Evolutionary conservation across 176 grass and related monocot genomes (phyloP), one percentile per base, ranked within the genome.

Genomic region (Oryza longistaminata): DNA sequence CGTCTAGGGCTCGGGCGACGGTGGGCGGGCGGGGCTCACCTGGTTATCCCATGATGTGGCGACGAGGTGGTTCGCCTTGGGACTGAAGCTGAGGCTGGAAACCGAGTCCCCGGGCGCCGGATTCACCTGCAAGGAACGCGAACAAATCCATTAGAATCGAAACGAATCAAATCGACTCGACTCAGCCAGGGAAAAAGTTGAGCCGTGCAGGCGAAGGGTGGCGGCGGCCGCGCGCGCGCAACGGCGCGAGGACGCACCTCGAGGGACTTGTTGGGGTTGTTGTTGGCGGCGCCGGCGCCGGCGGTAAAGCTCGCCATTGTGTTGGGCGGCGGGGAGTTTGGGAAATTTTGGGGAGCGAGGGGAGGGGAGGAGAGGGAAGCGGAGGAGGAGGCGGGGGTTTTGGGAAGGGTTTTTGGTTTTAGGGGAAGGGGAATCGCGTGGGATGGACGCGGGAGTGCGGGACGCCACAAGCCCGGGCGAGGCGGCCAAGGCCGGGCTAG

Each of bases 21-120:
- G 62, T 1, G 35, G 76, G 62, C 6, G 35, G 76, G 66, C 7
- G 40, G 17, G 58, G 7, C 71, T 50, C 34, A 94, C 94, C 86
- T 94, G 88, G 74, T 97, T 97, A 81, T 97, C 94, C 94, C 90
- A 97, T 64, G 92, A 97, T 58, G 92, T 97, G 19, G 94, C 84
- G 25, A 97, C 75, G 35, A 97, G 80, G 76, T 94, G 86, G 61
- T 94, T 94, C 37, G 88, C 92, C 81, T 77, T 91, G 67, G 95
- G 81, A 65, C 95, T 94, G 88, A 94, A 97, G 76, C 90, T 89
- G 82, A 97, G 95, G 76, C 92, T 92, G 79, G 92, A 94, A 21
- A 91, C 92, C 7, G 90, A 91, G 82, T 92, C 92, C 2, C 55
- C 80, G 15, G 95, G 88, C 69, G 86, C 81, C 9, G 72, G 81